These are phyloP conservation scores for Rhodomyrtus tomentosa DNA, from an alignment of 345 rosid genomes.

Conservation along the genomic window DNA sequence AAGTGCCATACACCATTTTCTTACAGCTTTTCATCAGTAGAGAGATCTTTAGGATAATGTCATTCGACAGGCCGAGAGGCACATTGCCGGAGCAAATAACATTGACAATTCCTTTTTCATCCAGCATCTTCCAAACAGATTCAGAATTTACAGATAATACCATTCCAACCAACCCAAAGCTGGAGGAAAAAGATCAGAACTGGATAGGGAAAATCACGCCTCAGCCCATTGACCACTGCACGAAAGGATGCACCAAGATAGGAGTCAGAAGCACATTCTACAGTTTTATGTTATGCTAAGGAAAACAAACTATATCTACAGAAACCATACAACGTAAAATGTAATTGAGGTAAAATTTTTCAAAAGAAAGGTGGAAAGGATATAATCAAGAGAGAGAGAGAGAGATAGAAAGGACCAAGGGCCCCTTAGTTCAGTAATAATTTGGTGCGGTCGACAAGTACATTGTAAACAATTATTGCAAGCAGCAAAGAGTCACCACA, in stretches of 20 bases:
- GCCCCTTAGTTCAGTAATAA: neutral
- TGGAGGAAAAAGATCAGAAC: neutral
- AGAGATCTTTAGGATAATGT: neutral
- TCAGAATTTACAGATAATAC: neutral
- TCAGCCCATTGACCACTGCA: conserved; percentile 3
- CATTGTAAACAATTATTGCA: neutral
- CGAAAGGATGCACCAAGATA: neutral
- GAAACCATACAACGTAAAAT: neutral
- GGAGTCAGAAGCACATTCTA: neutral
- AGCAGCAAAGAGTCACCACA: neutral
- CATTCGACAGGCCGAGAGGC: neutral
- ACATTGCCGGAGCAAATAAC: neutral
- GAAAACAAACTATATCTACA: neutral
- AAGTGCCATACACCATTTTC: neutral
- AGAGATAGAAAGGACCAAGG: neutral
- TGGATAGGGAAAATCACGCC: neutral
- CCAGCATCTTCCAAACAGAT: neutral
- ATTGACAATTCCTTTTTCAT: neutral
- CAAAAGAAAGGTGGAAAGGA: neutral
- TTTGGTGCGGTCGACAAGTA: neutral
- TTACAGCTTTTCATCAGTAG: neutral
- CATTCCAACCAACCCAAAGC: neutral
- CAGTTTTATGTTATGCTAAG: neutral
- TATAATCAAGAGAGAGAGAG: neutral
- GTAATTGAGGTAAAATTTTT: neutral